Conservation (phyloP, 2,329 filamentous ascomycete genomes). For the Sporothrix globosa region DNA sequence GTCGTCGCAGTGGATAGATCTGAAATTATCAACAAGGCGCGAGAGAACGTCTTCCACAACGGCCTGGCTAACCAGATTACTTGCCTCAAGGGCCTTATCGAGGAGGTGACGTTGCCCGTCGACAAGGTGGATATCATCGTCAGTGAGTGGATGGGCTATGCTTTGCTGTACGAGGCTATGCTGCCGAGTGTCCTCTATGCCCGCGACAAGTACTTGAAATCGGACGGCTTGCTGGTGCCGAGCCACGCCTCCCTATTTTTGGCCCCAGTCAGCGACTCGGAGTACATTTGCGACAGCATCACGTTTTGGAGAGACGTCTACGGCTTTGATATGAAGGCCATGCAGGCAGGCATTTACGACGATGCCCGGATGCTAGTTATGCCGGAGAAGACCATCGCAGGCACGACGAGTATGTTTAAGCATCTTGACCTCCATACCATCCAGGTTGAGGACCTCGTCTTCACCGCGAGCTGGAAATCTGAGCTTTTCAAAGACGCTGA, state of each 20-base stretch:
- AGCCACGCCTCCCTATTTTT: conserved; percentile 82
- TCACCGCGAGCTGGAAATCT: conserved; percentile 69
- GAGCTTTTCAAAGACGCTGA: conserved; percentile 65
- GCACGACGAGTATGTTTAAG: conserved; percentile 67
- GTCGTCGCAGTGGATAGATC: conserved; percentile 94
- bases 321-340: conserved; percentile 90
- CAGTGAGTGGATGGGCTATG: conserved; percentile 98
- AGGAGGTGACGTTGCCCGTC: conserved; percentile 79
- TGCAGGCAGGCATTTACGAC: conserved; percentile 80
- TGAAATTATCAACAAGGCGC: conserved; percentile 83
- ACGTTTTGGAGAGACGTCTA: conserved; percentile 91
- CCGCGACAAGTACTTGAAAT: conserved; percentile 80
- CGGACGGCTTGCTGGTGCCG: conserved; percentile 81
- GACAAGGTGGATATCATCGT: conserved; percentile 90
- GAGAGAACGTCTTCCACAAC: conserved; percentile 82
- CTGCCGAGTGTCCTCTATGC: conserved; percentile 89
- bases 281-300: conserved; percentile 76
- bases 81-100: conserved; percentile 81
- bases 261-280: conserved; percentile 76
- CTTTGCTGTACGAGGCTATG: conserved; percentile 92
- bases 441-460: conserved; percentile 72
- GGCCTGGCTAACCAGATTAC: conserved; percentile 73
- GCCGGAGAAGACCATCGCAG: conserved; percentile 62
- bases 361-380: conserved; percentile 79
- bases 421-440: conserved; percentile 76